A percentile compares a stretch with the other conserved stretches of the same genome.
Evolutionary conservation across 73 alveolate genomes (phyloP).

Genomic region (Uronychia binucleata): DNA sequence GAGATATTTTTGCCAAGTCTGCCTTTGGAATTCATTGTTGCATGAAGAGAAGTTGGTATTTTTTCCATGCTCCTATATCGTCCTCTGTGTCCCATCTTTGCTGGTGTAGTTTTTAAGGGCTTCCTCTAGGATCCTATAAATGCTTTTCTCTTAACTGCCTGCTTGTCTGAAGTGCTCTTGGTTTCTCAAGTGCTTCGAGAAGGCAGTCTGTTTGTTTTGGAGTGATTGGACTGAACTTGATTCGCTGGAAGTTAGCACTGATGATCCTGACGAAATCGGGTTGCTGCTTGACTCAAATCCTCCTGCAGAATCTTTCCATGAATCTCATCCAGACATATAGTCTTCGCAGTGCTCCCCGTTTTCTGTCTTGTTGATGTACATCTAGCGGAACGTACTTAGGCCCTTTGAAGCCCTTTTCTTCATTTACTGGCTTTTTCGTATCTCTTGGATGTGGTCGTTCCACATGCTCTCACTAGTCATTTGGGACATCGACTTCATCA

Average conservation of each 20-base stretch:
- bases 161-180: background rate
- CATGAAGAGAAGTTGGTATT: background rate
- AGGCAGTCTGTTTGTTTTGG: background rate
- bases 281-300: background rate
- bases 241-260: background rate
- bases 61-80: background rate
- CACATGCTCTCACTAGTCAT: background rate
- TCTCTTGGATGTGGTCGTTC: background rate
- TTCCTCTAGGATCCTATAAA: background rate
- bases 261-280: background rate
- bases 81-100: background rate
- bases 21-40: too few relatives aligned
- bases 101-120: background rate
- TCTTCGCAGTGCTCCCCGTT: background rate
- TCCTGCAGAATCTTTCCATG: background rate
- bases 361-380: background rate
- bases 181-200: background rate
- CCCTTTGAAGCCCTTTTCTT: background rate
- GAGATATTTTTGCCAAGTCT: background rate
- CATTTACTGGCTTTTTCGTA: background rate
- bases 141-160: background rate
- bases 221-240: background rate
- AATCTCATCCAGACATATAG: background rate
- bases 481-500: background rate
- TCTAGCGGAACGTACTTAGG: background rate